A percentile compares a stretch with the other conserved stretches of the same genome.
These are phyloP conservation scores for Dendrostoma leiphaemia DNA, from an alignment of 2,329 filamentous ascomycete species.

Conservation along the genomic window DNA sequence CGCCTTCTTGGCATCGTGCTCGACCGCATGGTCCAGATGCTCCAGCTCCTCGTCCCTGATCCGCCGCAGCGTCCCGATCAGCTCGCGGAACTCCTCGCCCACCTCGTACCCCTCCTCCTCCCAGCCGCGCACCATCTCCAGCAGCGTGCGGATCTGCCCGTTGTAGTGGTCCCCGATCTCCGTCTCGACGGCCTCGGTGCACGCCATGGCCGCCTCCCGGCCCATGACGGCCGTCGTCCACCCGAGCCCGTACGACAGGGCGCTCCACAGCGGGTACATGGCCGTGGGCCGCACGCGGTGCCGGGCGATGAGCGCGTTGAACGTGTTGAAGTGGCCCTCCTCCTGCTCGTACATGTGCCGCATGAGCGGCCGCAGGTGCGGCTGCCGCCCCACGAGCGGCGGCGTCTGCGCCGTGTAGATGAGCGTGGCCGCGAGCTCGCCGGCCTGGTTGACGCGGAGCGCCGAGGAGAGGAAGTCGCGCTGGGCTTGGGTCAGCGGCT, in stretches of 20 bases:
- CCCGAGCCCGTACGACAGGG: conserved; percentile 75
- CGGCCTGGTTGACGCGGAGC: conserved; percentile 94
- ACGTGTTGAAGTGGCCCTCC: conserved; percentile 79
- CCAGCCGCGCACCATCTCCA: conserved; percentile 79
- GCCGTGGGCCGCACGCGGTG: conserved; percentile 91
- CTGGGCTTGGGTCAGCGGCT: conserved; percentile 68
- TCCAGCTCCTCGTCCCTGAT: conserved; percentile 96
- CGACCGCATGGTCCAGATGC: conserved; percentile 91
- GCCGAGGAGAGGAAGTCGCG: conserved; percentile 74
- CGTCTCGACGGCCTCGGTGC: conserved; percentile 96
- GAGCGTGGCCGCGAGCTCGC: conserved; percentile 91
- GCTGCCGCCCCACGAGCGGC: conserved; percentile 73
- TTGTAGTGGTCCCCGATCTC: conserved; percentile 98
- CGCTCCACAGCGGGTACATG: conserved; percentile 87
- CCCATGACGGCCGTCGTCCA: conserved; percentile 90
- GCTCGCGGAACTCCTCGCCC: conserved; percentile 70
- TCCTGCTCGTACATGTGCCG: conserved; percentile 98
- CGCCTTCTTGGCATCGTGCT: conserved; percentile 88
- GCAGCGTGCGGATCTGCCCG: conserved; percentile 75
- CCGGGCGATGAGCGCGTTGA: conserved; percentile 77
- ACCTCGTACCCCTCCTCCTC: conserved; percentile 76
- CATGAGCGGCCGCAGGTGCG: conserved; percentile 88
- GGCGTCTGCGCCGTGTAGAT: conserved; percentile 92
- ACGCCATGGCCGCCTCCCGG: conserved; percentile 94
- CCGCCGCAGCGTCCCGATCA: conserved; percentile 72